Evolutionary conservation across 176 grass and related monocot genomes (phyloP).

Genomic region (Rhipidocladum racemiflorum): DNA sequence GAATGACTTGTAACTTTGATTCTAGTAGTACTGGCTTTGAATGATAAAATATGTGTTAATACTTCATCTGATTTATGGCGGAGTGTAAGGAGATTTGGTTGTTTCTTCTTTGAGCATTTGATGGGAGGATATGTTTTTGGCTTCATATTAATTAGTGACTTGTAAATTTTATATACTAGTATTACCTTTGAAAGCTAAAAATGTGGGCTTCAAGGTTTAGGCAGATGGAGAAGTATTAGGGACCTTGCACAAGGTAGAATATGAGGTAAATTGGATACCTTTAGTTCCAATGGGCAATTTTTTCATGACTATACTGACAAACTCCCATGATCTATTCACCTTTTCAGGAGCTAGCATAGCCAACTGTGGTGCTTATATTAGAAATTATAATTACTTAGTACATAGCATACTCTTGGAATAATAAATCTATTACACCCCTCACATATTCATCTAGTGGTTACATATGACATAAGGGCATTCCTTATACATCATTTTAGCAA

Average conservation of each 20-base stretch:
- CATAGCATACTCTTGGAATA: not conserved
- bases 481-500: not conserved
- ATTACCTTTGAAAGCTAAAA: not conserved
- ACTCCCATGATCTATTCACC: not conserved
- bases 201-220: not conserved
- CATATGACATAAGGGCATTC: not conserved
- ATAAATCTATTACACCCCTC: not conserved
- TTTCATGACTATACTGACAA: not conserved
- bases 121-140: not conserved
- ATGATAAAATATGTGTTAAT: not conserved
- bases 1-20: not conserved
- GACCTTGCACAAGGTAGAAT: constrained; percentile 1
- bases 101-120: not conserved
- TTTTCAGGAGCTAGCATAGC: not conserved
- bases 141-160: not conserved
- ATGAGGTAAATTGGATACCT: not conserved
- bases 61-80: not conserved
- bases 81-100: not conserved
- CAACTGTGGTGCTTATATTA: not conserved
- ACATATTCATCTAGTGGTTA: not conserved
- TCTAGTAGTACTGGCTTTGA: not conserved
- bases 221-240: not conserved
- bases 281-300: not conserved
- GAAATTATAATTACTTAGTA: not conserved
- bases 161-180: not conserved